Evolutionary conservation across 495 filamentous ascomycete species (phyloP).

Genomic region (Penicillium soppii): DNA sequence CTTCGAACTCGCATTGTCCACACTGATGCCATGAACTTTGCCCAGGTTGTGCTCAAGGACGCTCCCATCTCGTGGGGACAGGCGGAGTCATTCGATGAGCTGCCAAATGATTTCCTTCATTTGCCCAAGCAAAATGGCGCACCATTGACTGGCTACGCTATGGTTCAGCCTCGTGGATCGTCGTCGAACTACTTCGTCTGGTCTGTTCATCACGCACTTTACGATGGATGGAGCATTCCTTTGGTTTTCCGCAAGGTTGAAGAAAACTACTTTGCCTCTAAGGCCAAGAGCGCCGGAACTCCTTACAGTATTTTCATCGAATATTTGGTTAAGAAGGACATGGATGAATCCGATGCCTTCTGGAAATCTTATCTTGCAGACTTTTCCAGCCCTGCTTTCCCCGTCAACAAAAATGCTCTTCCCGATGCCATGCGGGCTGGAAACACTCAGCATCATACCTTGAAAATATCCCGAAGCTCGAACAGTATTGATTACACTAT

Average conservation of each 20-base stretch:
- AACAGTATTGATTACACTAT: constrained; percentile 38
- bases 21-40: constrained; percentile 41
- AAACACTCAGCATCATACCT: constrained; percentile 29
- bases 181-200: constrained; percentile 52
- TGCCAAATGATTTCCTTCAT: constrained; percentile 42
- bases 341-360: constrained; percentile 38
- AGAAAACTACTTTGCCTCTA: constrained; percentile 33
- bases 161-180: constrained; percentile 35
- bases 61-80: constrained; percentile 48
- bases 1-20: constrained; percentile 58
- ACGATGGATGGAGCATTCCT: constrained; percentile 68
- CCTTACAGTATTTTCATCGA: constrained; percentile 45
- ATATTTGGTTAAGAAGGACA: constrained; percentile 35
- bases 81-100: constrained; percentile 42
- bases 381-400: constrained; percentile 29
- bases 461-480: constrained; percentile 20
- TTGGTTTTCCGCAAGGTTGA: constrained; percentile 58
- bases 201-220: constrained; percentile 68
- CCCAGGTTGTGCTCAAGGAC: constrained; percentile 55
- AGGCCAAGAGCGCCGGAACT: constrained; percentile 11
- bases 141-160: constrained; percentile 54
- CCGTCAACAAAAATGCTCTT: constrained; percentile 27
- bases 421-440: constrained; percentile 27
- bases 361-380: constrained; percentile 42
- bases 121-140: constrained; percentile 53